Conservation (phyloP, 1,284 basidiomycete genomes). For the Cutaneotrichosporon dermatis region DNA sequence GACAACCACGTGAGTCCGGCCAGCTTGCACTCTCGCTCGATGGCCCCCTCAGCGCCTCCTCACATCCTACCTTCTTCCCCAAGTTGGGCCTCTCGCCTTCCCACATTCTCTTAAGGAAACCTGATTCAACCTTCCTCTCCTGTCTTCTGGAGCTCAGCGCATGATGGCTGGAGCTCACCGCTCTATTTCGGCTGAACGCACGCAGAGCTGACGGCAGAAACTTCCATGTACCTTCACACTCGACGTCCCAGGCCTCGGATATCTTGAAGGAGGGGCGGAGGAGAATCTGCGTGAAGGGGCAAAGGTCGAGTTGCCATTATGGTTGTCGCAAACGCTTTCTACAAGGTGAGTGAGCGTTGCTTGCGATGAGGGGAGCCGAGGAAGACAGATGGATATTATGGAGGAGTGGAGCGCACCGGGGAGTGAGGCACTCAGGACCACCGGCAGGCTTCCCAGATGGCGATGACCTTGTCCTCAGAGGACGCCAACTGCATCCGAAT, state of each 20-base stretch:
- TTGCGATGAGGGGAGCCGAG: neutral
- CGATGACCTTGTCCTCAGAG: too few relatives aligned
- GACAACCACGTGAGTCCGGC: conserved; percentile 67
- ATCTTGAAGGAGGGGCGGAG: conserved; percentile 75
- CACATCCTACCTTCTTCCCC: too few relatives aligned
- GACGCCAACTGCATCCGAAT: too few relatives aligned
- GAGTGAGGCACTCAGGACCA: too few relatives aligned
- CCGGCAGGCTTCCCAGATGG: too few relatives aligned
- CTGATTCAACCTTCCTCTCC: neutral
- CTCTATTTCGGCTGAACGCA: too few relatives aligned
- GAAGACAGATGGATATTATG: too few relatives aligned
- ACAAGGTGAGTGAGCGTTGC: conserved; percentile 59
- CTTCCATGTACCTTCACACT: conserved; percentile 83
- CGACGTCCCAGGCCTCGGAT: conserved; percentile 77
- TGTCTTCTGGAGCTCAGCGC: neutral
- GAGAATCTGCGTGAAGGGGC: conserved; percentile 67
- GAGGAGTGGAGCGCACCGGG: too few relatives aligned
- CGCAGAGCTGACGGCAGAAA: conserved; percentile 56
- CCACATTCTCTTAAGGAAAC: neutral
- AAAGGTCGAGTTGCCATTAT: conserved; percentile 75
- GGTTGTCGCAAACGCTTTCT: conserved; percentile 77
- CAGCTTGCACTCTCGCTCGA: too few relatives aligned
- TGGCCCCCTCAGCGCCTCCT: too few relatives aligned
- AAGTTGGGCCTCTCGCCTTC: neutral
- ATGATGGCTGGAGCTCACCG: too few relatives aligned